A percentile compares a stretch with the other conserved stretches of the same genome.
phyloP scores from a whole-genome alignment of 2,329 filamentous ascomycete species.

The Alternaria brassicicola region DNA sequence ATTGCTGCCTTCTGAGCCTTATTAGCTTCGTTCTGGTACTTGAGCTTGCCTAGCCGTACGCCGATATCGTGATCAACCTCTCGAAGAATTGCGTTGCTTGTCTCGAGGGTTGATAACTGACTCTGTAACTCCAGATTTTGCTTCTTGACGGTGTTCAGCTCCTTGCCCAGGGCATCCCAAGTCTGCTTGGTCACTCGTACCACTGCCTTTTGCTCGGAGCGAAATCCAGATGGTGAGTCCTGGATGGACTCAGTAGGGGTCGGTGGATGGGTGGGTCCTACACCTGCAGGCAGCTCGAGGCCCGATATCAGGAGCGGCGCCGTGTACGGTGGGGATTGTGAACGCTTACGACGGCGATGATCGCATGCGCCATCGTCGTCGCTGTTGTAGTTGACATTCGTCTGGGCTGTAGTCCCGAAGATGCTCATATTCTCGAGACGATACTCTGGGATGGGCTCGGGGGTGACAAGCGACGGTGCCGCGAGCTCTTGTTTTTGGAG shows the following conservation, averaged over 20 bases:
- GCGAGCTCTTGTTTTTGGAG: constrained; percentile 7
- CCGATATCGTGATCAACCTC: constrained; percentile 1
- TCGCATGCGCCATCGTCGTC: neutral
- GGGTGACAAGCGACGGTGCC: neutral
- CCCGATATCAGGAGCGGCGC: neutral
- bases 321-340: neutral
- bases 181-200: constrained; percentile 14
- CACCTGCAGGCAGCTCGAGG: neutral
- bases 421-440: neutral
- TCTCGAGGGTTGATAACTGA: neutral
- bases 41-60: constrained; percentile 18
- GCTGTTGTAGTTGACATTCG: neutral
- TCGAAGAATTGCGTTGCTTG: neutral
- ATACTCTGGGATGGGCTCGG: neutral
- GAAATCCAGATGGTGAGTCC: neutral
- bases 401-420: constrained; percentile 1
- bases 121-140: constrained; percentile 13
- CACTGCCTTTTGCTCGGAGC: neutral
- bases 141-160: neutral
- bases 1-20: constrained; percentile 25
- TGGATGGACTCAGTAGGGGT: constrained; percentile 8
- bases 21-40: constrained; percentile 25
- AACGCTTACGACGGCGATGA: neutral
- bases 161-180: constrained; percentile 7
- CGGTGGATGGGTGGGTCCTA: constrained; percentile 7